These are phyloP conservation scores for Manihot esculenta DNA, from an alignment of 441 rosid species.

Conservation along the genomic window DNA sequence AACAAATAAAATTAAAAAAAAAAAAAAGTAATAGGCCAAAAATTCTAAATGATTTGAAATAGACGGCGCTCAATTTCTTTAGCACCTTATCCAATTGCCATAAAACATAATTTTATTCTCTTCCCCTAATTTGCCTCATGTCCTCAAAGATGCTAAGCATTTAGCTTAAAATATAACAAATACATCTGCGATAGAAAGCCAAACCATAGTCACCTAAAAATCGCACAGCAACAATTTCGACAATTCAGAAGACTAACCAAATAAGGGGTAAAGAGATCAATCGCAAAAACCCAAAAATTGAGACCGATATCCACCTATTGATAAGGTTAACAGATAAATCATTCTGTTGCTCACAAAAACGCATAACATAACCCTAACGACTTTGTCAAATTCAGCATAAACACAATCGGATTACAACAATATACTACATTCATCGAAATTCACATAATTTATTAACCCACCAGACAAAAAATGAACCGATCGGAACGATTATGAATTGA, in stretches of 20 bases:
- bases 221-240: no score
- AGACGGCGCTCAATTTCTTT: not conserved
- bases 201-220: not conserved
- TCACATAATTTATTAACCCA: not conserved
- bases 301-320: not conserved
- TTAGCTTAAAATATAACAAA: not conserved
- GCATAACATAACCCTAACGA: not conserved
- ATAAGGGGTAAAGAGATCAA: not conserved
- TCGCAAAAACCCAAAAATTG: not conserved
- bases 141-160: not conserved
- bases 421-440: not conserved
- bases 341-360: not conserved
- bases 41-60: not conserved
- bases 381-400: not conserved
- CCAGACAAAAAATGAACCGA: slow-evolving; percentile 4
- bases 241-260: not conserved
- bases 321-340: not conserved
- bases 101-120: not conserved
- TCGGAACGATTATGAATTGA: not conserved
- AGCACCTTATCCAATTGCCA: not conserved
- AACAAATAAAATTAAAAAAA: not conserved
- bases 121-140: not conserved
- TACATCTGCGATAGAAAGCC: no score
- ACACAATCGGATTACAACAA: not conserved
- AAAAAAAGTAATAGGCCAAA: not conserved